Conservation (phyloP, 2,329 filamentous ascomycete species). For the Botrytis pseudocinerea region DNA sequence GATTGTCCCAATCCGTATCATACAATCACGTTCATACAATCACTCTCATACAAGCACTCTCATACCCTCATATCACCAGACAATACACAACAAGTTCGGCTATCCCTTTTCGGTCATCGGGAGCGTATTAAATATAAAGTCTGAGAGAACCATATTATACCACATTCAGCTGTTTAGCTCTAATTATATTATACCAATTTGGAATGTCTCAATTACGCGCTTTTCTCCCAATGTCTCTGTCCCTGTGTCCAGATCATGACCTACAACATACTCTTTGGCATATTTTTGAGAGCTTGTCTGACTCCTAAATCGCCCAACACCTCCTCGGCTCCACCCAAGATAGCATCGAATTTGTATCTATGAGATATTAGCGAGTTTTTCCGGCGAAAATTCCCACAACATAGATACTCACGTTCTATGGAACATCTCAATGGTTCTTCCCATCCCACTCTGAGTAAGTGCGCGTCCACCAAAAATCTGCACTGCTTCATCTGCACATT, state of each 20-base stretch:
- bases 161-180: not conserved
- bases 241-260: not conserved
- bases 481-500: constrained; percentile 79
- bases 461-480: constrained; percentile 86
- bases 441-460: constrained; percentile 81
- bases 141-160: not conserved
- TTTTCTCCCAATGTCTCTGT: not conserved
- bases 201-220: not conserved
- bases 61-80: no score
- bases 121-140: not conserved
- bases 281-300: constrained; percentile 77
- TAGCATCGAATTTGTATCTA: constrained; percentile 68
- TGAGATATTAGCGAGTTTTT: not conserved
- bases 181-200: not conserved
- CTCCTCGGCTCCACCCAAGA: constrained; percentile 80
- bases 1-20: no score
- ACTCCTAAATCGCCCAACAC: constrained; percentile 80
- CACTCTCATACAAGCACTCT: no score
- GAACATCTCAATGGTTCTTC: constrained; percentile 79
- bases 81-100: not conserved
- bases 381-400: constrained; percentile 41
- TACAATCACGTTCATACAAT: no score
- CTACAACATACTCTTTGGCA: constrained; percentile 82
- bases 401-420: constrained; percentile 56
- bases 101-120: not conserved